Evolutionary conservation across 805 yeast species (phyloP), one percentile per base, ranked within the genome.

Genomic region (Kregervanrija pseudodelftensis): DNA sequence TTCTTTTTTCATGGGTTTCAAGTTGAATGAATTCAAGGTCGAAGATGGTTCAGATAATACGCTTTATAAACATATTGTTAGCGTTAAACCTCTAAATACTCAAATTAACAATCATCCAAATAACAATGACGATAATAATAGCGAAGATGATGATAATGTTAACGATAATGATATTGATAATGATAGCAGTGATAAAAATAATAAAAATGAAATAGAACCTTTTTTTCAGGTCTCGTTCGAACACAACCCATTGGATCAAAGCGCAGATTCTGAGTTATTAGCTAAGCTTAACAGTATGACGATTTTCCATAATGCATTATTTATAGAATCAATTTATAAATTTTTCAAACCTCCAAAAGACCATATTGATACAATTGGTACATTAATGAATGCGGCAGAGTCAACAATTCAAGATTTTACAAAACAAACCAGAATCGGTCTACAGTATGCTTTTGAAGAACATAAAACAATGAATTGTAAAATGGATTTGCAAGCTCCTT

Each of bases 381-480:
- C 93, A 9, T 77, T 95, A 22, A 78, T 93, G 78, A 82, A 79
- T 61, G 98, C 96, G 1, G 99, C 99, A 0, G 96, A 90, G 49
- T 86, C 90, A 0, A 90, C 96, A 0, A 84, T 93, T 46, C 96
- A 89, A 57, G 97, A 95, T 2, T 70, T 93, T 50, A 82, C 97
- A 0, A 72, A 81, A 22, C 96, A 89, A 59, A 93, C 98, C 0
- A 72, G 96, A 56, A 74, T 93, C 49, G 98, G 98, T 0, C 72
- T 93, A 15, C 95, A 91, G 64, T 89, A 93, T 52, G 93, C 96
- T 0, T 72, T 95, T 53, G 95, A 89, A 49, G 96, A 91, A 55
- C 99, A 93, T 65, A 90, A 89, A 59, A 91, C 98, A 0, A 65
- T 89, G 46, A 82, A 89, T 57, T 76, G 89, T 22, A 80, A 85